These are phyloP conservation scores for Anacardium occidentale DNA, from an alignment of 345 rosid genomes.

Conservation along the genomic window DNA sequence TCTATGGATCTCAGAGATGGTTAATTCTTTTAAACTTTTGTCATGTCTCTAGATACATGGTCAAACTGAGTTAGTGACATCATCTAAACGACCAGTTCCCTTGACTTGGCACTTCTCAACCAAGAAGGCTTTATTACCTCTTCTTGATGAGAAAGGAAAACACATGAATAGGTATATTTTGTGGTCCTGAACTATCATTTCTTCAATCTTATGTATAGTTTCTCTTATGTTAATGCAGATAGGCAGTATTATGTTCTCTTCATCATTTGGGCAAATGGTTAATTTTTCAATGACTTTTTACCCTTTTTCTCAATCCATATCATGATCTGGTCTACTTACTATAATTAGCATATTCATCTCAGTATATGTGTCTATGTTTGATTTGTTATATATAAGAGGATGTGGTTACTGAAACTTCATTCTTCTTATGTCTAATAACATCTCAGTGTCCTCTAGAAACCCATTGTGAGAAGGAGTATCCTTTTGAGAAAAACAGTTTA, in stretches of 20 bases:
- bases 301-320: neutral
- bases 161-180: conserved; percentile 65
- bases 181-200: neutral
- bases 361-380: neutral
- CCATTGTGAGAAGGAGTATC: neutral
- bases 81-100: conserved; percentile 91
- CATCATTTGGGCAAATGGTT: neutral
- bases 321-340: neutral
- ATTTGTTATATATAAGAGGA: neutral
- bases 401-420: neutral
- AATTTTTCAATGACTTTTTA: neutral
- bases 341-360: neutral
- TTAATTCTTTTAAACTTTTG: conserved; percentile 17
- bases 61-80: conserved; percentile 80
- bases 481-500: neutral
- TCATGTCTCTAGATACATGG: conserved; percentile 73
- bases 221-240: neutral
- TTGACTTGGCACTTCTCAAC: conserved; percentile 95
- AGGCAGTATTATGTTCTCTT: neutral
- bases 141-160: conserved; percentile 84
- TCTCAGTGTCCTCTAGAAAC: neutral
- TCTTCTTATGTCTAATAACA: neutral
- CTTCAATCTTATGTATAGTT: neutral
- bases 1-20: conserved; percentile 17
- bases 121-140: conserved; percentile 60